A percentile compares a stretch with the other conserved stretches of the same genome.
Evolutionary conservation across 1,139 yeast species (phyloP).

Genomic region (Yamadazyma trypodendri): DNA sequence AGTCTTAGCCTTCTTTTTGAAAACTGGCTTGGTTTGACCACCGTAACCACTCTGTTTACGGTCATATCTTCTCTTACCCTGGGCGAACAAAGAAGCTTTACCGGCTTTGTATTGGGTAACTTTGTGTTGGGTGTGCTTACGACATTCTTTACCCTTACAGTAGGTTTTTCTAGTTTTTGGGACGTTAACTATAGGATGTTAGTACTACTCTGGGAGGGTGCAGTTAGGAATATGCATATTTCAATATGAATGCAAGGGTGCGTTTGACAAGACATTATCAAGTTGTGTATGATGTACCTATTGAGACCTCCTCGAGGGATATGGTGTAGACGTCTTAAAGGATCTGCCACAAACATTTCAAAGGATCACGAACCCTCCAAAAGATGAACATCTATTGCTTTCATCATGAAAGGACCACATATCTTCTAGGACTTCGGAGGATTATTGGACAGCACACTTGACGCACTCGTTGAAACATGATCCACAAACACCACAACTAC

Average conservation of each 20-base stretch:
- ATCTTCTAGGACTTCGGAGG: no score
- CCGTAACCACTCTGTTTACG: conserved; percentile 99
- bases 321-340: no score
- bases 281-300: no score
- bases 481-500: background rate
- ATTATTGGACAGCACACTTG: background rate
- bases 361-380: no score
- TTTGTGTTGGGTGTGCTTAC: conserved; percentile 99
- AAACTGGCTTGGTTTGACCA: conserved; percentile 99
- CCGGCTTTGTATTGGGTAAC: conserved; percentile 99
- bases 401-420: no score
- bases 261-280: no score
- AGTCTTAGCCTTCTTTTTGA: conserved; percentile 99
- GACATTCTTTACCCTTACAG: conserved; percentile 99
- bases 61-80: conserved; percentile 99
- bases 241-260: no score
- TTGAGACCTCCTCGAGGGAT: no score
- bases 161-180: conserved; percentile 99
- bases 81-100: conserved; percentile 98
- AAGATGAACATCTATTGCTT: no score
- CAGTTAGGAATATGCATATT: no score
- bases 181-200: conserved; percentile 79
- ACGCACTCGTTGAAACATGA: background rate
- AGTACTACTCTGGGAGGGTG: no score
- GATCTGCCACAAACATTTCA: no score